Conservation (phyloP, 2,329 filamentous ascomycete genomes). For the Penicillium sp. region DNA sequence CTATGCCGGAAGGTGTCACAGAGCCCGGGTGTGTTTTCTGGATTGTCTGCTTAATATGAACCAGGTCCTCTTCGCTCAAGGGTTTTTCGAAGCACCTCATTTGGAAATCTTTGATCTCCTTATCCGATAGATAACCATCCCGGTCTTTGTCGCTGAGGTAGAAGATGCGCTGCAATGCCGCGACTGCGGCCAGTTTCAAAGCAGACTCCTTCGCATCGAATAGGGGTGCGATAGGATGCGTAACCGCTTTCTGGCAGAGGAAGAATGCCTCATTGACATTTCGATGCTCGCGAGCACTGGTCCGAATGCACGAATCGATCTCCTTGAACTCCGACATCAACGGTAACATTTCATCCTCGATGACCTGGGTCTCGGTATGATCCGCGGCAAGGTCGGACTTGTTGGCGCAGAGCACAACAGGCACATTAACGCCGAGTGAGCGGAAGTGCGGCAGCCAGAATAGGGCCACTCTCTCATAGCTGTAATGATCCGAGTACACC, state of each 20-base stretch:
- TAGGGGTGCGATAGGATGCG: conserved; percentile 91
- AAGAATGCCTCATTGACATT: conserved; percentile 98
- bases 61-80: conserved; percentile 77
- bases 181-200: conserved; percentile 86
- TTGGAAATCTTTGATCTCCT: conserved; percentile 91
- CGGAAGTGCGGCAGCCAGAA: conserved; percentile 99
- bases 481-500: conserved; percentile 98
- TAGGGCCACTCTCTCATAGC: conserved; percentile 93
- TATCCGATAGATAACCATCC: conserved; percentile 87
- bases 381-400: conserved; percentile 87
- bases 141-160: conserved; percentile 97
- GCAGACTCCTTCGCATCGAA: conserved; percentile 93
- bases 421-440: conserved; percentile 96
- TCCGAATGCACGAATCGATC: conserved; percentile 96
- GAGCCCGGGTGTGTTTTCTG: conserved; percentile 69
- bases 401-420: conserved; percentile 94
- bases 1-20: conserved; percentile 72
- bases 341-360: conserved; percentile 96
- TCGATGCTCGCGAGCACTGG: conserved; percentile 86
- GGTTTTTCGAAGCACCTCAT: conserved; percentile 89
- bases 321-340: conserved; percentile 99
- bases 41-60: conserved; percentile 89
- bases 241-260: conserved; percentile 96
- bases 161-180: conserved; percentile 87
- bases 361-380: conserved; percentile 78